Evolutionary conservation across 208 protist species (phyloP), one percentile per base, ranked within the genome.

Genomic region (Leishmania lainsoni): DNA sequence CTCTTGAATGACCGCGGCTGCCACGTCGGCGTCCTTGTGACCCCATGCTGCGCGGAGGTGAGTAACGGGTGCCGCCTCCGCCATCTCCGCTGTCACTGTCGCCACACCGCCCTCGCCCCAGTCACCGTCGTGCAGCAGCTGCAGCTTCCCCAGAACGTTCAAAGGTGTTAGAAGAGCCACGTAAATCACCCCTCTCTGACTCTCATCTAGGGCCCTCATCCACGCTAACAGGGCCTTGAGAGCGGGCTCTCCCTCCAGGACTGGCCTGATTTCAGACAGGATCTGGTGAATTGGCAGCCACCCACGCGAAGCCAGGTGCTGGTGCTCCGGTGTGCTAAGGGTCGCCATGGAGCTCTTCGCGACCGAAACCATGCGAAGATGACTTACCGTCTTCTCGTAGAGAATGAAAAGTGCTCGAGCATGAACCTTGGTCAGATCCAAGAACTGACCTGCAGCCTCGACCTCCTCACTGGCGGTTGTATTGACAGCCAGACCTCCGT

Each of bases 1-100:
- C 70, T 81, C 85, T 39, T 26, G 54, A 48, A 86, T 39, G 2
- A 90, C 85, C 2, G 75, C 72, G 20, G 35, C 51, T 3, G 69
- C 76, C 29, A 90, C 56, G 54, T 3, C 26, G 22, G 29, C 48
- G 17, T 85, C 51, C 16, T 74, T 75, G 65, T 92, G 84, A 12
- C 79, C 84, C 84, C 84, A 90, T 14, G 81, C 78, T 3, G 84
- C 89, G 20, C 86, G 83, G 26, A 90, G 54, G 35, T 83, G 80
- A 5, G 80, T 83, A 17, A 82, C 49, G n/a, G 72, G 63, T 26
- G 79, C 35, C 51, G 49, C 32, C 16, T n/a, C 29, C 32, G 17
- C 70, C 29, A 79, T 26, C 68, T 54, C 51, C 59, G 17, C 32
- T 51, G 79, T 59, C 20, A 35, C 45, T 42, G 66, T 12, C 26